Percentiles rank a stretch among this genome's conserved stretches.
Conservation (phyloP, 176 grass and related monocot genomes). For the Triticum monococcum region DNA sequence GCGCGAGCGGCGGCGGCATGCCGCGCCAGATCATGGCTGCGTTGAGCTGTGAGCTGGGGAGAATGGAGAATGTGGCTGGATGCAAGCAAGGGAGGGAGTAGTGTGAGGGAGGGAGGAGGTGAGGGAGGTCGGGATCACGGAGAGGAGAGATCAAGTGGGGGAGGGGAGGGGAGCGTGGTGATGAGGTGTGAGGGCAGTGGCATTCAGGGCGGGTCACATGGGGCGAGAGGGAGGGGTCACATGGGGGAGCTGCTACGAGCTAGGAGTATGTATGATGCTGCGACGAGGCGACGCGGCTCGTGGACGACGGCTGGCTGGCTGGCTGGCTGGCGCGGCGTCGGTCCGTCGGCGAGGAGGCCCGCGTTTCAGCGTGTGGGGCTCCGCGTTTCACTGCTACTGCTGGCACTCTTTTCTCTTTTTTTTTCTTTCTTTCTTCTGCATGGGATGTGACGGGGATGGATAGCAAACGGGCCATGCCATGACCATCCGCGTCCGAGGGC, state of each 20-base stretch:
- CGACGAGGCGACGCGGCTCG: neutral
- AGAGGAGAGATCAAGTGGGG: neutral
- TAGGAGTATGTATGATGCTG: neutral
- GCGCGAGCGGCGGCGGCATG: neutral
- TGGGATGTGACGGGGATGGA: no score
- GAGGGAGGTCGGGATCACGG: neutral
- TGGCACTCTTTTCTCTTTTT: no score
- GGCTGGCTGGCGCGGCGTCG: neutral
- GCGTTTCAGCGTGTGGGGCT: neutral
- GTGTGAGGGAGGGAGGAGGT: neutral
- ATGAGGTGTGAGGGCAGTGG: slow-evolving; percentile 15
- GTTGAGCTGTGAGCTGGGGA: neutral
- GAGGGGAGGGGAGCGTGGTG: slow-evolving; percentile 6
- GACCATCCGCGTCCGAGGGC: no score
- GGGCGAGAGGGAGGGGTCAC: neutral
- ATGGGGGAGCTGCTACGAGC: neutral
- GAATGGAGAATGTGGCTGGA: neutral
- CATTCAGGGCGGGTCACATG: slow-evolving; percentile 29
- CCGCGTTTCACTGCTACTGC: neutral
- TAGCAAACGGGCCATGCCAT: no score
- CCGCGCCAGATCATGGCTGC: slow-evolving; percentile 11
- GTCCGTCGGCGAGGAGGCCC: neutral
- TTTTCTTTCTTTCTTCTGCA: no score
- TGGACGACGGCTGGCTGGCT: neutral
- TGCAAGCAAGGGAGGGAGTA: neutral